Conservation (phyloP, 1,284 basidiomycete genomes). For the Ceratobasidium sp. region DNA sequence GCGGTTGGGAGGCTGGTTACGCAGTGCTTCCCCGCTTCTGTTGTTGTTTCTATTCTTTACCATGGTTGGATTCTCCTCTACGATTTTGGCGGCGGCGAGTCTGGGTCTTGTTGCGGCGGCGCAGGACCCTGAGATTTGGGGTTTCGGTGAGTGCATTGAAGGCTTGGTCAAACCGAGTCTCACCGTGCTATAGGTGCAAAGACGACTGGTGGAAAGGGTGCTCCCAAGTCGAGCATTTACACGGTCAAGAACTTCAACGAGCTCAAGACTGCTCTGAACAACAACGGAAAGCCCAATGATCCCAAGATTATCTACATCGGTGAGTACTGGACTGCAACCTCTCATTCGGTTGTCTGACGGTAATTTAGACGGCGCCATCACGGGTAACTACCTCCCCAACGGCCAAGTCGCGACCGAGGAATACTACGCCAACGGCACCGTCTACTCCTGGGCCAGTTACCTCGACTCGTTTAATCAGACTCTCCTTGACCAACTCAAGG, state of each 20-base stretch:
- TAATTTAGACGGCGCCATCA: constrained; percentile 25
- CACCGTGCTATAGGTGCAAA: not conserved
- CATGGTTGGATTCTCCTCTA: constrained; percentile 32
- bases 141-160: constrained; percentile 24
- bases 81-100: constrained; percentile 1
- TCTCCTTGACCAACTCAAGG: constrained; percentile 14
- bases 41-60: not conserved
- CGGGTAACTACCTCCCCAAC: constrained; percentile 34
- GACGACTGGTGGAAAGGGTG: constrained; percentile 26
- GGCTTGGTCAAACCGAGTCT: not conserved
- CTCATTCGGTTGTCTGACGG: not conserved
- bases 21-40: not conserved
- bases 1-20: not conserved
- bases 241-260: constrained; percentile 33
- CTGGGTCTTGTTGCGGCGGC: constrained; percentile 14
- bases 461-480: constrained; percentile 38
- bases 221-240: constrained; percentile 15
- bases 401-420: constrained; percentile 36
- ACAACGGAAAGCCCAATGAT: constrained; percentile 11
- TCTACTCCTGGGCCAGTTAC: constrained; percentile 34
- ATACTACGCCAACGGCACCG: constrained; percentile 27
- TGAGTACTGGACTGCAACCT: not conserved
- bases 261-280: constrained; percentile 33
- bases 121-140: constrained; percentile 33
- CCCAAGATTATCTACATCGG: constrained; percentile 34